Base-by-base conservation (phyloP, 1,139 yeast species). In the Starmera stellimalicola region DNA sequence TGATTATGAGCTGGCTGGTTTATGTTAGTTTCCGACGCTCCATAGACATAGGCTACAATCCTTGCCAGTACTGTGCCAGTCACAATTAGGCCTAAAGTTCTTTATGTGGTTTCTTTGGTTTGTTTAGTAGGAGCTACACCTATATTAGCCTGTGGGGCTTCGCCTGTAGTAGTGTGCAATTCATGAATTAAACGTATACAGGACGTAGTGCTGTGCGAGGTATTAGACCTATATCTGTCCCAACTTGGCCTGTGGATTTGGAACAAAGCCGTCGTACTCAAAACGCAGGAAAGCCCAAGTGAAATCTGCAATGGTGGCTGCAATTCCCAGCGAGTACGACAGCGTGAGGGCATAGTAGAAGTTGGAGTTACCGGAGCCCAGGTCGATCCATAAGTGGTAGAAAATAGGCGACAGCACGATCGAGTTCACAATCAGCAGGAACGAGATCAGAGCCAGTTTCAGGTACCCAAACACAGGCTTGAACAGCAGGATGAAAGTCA, bases 361-460 rank as follows among this genome's bases (percentile, higher is more conserved):
- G 59, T 91, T 91, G 40, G 96, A 79, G 60, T 91, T 91, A 18
- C 97, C 99, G 20, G 93, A 85, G 11, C 96, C 96, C 39, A 85
- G 67, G 35, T 81, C 83, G 44, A 91, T 84, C 99, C 99, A 91
- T 43, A 93, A 70, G 54, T 85, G 87, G 62, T 87, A 87, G 55
- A 91, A 91, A 9, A 87, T 78, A 0, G 97, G 97, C 3, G 94
- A 77, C 32, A 91, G 65, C 3, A 79, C 60, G 3, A 68, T 50
- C 14, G 75, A 62, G 43, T 71, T 75, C 8, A 71, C 42, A 34
- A 73, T 54, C 10, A 70, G 58, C 31, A 73, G 49, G 3, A 57
- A 52, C 6, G 70, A 61, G 6, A 70, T 50, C 12, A 66, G 46
- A 3, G 65, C 60, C 43, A 70, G 70, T 34, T 63, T 58, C 40